Conservation (phyloP, 2,329 filamentous ascomycete species). For the Aurifilum marmelostoma region DNA sequence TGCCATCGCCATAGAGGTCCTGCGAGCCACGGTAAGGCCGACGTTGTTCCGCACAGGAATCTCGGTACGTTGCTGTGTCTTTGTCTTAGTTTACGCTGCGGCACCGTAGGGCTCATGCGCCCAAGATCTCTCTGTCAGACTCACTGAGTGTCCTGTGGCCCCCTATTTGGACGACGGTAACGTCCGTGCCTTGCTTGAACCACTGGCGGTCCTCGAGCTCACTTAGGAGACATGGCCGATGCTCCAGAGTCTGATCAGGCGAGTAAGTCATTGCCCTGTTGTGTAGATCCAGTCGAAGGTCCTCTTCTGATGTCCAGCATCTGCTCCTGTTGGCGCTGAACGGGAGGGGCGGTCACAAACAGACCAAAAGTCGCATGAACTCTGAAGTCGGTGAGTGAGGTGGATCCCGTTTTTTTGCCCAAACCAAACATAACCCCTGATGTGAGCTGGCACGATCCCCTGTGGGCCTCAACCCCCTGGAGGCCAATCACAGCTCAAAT, state of each 20-base stretch:
- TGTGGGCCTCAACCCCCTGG: conserved; percentile 6
- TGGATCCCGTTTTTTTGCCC: conserved; percentile 1
- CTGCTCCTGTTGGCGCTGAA: conserved; percentile 17
- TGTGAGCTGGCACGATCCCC: neutral
- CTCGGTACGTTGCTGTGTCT: conserved; percentile 20
- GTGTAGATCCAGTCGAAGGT: conserved; percentile 19
- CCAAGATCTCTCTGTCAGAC: conserved; percentile 2
- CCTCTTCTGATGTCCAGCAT: conserved; percentile 16
- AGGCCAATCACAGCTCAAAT: conserved; percentile 4
- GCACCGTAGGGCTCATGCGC: conserved; percentile 3
- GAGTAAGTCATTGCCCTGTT: conserved; percentile 26
- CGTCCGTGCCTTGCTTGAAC: conserved; percentile 14
- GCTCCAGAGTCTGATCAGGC: conserved; percentile 23
- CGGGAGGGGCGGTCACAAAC: conserved; percentile 1
- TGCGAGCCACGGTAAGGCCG: conserved; percentile 17
- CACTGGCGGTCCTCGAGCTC: conserved; percentile 23
- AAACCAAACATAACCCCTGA: conserved; percentile 12
- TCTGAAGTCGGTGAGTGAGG: conserved; percentile 17
- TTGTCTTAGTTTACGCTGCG: neutral
- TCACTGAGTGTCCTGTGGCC: conserved; percentile 25
- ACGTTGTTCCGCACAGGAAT: conserved; percentile 13
- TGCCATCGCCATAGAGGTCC: conserved; percentile 8
- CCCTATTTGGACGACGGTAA: conserved; percentile 26
- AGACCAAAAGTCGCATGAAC: neutral
- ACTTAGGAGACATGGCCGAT: conserved; percentile 19